Evolutionary conservation across 345 rosid species (phyloP).

Genomic region (Cardiospermum halicacabum): DNA sequence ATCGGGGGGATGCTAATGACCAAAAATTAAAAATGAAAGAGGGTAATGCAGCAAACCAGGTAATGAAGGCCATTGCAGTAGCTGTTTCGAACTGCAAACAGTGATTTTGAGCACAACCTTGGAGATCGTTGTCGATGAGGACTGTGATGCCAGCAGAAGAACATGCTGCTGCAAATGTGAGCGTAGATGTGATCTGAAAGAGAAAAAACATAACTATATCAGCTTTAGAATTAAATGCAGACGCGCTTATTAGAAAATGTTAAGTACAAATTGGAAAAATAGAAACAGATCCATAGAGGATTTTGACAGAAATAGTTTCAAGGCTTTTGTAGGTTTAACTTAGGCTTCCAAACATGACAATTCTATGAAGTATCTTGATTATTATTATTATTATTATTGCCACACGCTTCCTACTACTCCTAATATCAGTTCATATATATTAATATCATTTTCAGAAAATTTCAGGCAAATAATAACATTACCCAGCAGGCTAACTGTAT

Average conservation of each 20-base stretch:
- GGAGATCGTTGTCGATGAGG: conserved; percentile 70
- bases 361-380: not conserved
- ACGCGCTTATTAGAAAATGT: not conserved
- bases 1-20: conserved; percentile 64
- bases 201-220: not conserved
- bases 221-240: conserved; percentile 1
- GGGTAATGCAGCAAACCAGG: conserved; percentile 61
- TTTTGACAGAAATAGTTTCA: not conserved
- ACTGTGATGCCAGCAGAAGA: conserved; percentile 82
- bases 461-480: no score
- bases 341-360: not conserved
- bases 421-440: no score
- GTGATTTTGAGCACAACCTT: conserved; percentile 46
- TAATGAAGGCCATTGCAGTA: conserved; percentile 69
- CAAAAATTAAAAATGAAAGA: conserved; percentile 70
- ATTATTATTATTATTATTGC: no score
- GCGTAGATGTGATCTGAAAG: conserved; percentile 67
- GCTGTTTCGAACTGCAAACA: conserved; percentile 68
- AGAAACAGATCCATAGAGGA: not conserved
- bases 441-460: no score
- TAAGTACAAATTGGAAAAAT: not conserved
- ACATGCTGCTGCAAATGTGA: conserved; percentile 77
- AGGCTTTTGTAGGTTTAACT: not conserved
- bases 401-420: no score
- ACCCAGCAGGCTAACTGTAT: not conserved